Evolutionary conservation across 2,329 filamentous ascomycete species (phyloP).

Genomic region (Podosphaera aphanis): DNA sequence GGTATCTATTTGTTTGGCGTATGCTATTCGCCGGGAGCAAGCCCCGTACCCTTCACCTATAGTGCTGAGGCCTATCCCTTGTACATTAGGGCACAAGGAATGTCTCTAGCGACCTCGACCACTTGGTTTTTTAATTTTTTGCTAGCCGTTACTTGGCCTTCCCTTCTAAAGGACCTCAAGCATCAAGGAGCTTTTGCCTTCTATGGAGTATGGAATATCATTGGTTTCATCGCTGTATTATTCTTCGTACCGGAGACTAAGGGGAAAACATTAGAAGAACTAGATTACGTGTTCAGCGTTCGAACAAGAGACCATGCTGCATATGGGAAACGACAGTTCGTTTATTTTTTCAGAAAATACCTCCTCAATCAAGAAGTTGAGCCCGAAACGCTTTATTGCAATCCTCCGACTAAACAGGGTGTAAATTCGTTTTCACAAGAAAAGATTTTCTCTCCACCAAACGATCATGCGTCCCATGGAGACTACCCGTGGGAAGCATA

Average conservation of each 20-base stretch:
- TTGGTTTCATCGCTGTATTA: constrained; percentile 31
- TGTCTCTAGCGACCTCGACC: constrained; percentile 25
- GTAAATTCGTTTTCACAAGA: background rate
- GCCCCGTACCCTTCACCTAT: constrained; percentile 36
- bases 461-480: too few species aligned
- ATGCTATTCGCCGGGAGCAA: constrained; percentile 42
- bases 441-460: background rate
- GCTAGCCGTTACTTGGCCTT: constrained; percentile 28
- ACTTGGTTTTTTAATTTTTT: constrained; percentile 35
- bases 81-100: constrained; percentile 37
- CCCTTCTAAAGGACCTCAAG: constrained; percentile 7
- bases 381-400: background rate
- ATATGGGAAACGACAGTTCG: constrained; percentile 19
- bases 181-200: constrained; percentile 24
- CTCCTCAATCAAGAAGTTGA: background rate
- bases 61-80: constrained; percentile 39
- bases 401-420: background rate
- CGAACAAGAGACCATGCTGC: constrained; percentile 11
- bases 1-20: constrained; percentile 41
- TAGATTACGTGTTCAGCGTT: constrained; percentile 25
- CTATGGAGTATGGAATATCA: constrained; percentile 30
- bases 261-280: constrained; percentile 17
- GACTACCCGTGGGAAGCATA: too few species aligned
- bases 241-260: constrained; percentile 34
- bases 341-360: background rate